A percentile compares a stretch with the other conserved stretches of the same genome.
phyloP scores from a whole-genome alignment of 176 grass and related monocot genomes.

The Thinopyrum elongatum region DNA sequence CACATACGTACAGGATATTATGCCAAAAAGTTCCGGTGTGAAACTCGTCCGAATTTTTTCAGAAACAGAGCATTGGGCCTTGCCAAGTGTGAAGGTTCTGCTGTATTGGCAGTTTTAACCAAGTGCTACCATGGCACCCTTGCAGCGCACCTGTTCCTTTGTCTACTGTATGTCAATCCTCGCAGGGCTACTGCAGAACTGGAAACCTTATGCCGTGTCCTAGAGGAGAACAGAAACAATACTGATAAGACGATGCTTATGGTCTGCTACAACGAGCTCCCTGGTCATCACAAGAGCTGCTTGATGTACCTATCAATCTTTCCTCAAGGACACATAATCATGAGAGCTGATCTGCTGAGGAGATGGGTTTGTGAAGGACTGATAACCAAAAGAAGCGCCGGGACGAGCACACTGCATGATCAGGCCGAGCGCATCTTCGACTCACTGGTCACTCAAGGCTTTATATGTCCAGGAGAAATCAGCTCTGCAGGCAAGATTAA shows the following conservation, averaged over 20 bases:
- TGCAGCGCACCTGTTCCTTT: not conserved
- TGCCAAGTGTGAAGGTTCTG: not conserved
- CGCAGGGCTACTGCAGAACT: not conserved
- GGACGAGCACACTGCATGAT: not conserved
- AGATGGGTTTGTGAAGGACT: not conserved
- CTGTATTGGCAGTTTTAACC: not conserved
- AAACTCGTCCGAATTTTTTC: not conserved
- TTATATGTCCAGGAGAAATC: not conserved
- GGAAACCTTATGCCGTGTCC: not conserved
- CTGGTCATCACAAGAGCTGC: not conserved
- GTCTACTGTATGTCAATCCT: not conserved
- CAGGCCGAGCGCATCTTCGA: not conserved
- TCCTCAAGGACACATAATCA: not conserved
- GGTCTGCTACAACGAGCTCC: not conserved
- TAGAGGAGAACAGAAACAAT: not conserved
- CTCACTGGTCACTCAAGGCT: not conserved
- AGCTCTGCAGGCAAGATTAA: not conserved
- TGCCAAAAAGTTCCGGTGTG: not conserved
- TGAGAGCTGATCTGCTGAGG: not conserved
- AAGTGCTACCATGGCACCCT: not conserved
- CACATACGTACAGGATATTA: not conserved
- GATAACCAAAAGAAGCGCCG: not conserved
- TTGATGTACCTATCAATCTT: not conserved
- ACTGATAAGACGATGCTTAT: not conserved
- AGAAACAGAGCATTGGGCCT: not conserved